phyloP scores from a whole-genome alignment of 2,329 filamentous ascomycete genomes.

The Colletotrichum magnum region DNA sequence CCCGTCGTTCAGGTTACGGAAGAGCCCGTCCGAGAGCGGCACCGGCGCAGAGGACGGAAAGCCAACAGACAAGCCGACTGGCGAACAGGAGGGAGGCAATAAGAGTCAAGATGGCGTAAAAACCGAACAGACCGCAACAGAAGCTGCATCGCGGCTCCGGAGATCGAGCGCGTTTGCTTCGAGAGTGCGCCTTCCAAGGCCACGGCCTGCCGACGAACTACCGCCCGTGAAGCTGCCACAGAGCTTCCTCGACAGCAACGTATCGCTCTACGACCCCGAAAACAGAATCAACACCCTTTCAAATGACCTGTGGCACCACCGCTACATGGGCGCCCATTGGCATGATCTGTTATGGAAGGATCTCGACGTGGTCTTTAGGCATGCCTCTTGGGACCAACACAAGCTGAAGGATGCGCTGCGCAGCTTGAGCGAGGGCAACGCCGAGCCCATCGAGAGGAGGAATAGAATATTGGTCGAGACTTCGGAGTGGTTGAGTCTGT shows the following conservation, averaged over 20 bases:
- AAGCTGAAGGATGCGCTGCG: conserved; percentile 27
- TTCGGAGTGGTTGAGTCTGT: conserved; percentile 37
- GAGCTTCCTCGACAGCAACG: conserved; percentile 68
- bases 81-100: conserved; percentile 36
- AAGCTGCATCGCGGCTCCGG: conserved; percentile 35
- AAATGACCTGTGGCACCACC: conserved; percentile 39
- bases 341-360: conserved; percentile 41
- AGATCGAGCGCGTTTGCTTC: conserved; percentile 42
- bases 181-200: conserved; percentile 51
- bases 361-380: conserved; percentile 35
- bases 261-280: conserved; percentile 56
- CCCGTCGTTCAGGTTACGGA: conserved; percentile 36
- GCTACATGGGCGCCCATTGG: conserved; percentile 41
- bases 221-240: conserved; percentile 69
- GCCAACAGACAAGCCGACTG: conserved; percentile 38
- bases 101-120: conserved; percentile 21
- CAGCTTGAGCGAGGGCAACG: conserved; percentile 28
- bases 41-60: conserved; percentile 38
- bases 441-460: conserved; percentile 34
- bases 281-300: conserved; percentile 42
- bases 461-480: conserved; percentile 37
- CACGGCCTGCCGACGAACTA: conserved; percentile 55
- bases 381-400: conserved; percentile 36
- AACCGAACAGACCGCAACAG: conserved; percentile 16
- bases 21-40: conserved; percentile 34